phyloP scores from a whole-genome alignment of 2,329 filamentous ascomycete genomes.

The Ascosphaera apis region DNA sequence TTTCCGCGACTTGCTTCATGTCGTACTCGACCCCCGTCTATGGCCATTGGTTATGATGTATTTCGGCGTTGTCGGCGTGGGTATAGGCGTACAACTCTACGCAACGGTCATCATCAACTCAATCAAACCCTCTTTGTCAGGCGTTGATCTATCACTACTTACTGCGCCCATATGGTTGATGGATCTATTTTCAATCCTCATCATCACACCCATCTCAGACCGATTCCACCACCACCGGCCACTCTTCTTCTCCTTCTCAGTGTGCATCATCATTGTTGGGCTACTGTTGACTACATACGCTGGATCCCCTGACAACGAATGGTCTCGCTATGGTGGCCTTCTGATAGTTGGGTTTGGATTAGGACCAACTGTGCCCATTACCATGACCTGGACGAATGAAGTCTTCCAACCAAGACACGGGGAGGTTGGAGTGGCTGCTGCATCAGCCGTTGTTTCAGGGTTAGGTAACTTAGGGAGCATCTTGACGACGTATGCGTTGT shows the following conservation, averaged over 20 bases:
- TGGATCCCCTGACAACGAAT: slow-evolving; percentile 35
- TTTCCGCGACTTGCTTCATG: slow-evolving; percentile 41
- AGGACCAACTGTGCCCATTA: slow-evolving; percentile 74
- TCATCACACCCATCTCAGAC: slow-evolving; percentile 68
- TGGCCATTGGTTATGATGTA: slow-evolving; percentile 83
- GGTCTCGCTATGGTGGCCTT: slow-evolving; percentile 74
- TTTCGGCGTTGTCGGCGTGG: slow-evolving; percentile 80
- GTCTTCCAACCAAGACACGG: slow-evolving; percentile 77
- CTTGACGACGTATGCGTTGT: slow-evolving; percentile 70
- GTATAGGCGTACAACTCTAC: slow-evolving; percentile 74
- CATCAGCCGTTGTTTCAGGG: slow-evolving; percentile 64
- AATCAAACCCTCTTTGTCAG: slow-evolving; percentile 50
- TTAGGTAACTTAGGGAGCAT: slow-evolving; percentile 72
- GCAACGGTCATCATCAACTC: slow-evolving; percentile 65
- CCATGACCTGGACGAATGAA: slow-evolving; percentile 83
- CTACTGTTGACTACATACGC: slow-evolving; percentile 61
- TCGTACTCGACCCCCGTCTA: slow-evolving; percentile 65
- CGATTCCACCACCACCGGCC: slow-evolving; percentile 62
- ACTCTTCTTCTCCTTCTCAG: slow-evolving; percentile 56
- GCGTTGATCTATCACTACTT: slow-evolving; percentile 55
- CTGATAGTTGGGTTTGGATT: slow-evolving; percentile 77
- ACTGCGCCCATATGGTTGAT: slow-evolving; percentile 92
- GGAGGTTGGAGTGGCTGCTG: slow-evolving; percentile 73
- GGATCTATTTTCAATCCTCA: slow-evolving; percentile 68
- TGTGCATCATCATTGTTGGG: slow-evolving; percentile 58